Percentiles rank a stretch among this genome's conserved stretches.
phyloP scores from a whole-genome alignment of 352 stramenopile species.

The Elongisporangium anandrum region DNA sequence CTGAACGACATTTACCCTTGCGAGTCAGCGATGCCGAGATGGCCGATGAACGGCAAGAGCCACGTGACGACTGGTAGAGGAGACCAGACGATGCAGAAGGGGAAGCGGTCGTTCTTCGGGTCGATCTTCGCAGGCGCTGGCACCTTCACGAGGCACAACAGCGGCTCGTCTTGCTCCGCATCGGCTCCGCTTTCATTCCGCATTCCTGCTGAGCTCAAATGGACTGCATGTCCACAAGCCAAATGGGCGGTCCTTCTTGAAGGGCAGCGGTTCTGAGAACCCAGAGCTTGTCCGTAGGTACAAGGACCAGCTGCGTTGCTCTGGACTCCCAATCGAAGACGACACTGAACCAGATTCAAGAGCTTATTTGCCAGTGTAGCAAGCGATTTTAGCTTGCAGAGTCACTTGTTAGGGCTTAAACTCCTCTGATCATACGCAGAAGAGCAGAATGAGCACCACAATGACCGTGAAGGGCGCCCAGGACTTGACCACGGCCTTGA shows the following conservation, averaged over 20 bases:
- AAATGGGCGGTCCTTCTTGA: too few species aligned
- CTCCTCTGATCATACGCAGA: not conserved
- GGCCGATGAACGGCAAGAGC: slow-evolving; percentile 96
- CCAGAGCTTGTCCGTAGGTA: too few species aligned
- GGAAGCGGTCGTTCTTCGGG: slow-evolving; percentile 53
- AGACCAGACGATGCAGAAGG: slow-evolving; percentile 92
- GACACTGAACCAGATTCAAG: too few species aligned
- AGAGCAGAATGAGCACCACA: slow-evolving; percentile 13
- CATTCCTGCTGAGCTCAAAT: too few species aligned
- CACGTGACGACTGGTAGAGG: slow-evolving; percentile 89
- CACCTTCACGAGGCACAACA: not conserved
- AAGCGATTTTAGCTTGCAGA: too few species aligned
- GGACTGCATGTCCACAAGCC: too few species aligned
- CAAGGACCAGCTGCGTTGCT: too few species aligned
- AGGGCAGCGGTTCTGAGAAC: too few species aligned
- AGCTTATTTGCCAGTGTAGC: too few species aligned
- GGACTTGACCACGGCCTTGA: slow-evolving; percentile 27
- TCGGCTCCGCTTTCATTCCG: not conserved
- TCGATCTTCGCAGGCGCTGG: slow-evolving; percentile 14
- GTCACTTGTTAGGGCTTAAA: too few species aligned
- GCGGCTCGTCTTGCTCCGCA: not conserved
- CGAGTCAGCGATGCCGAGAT: slow-evolving; percentile 91
- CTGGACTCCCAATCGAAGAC: too few species aligned
- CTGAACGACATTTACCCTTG: slow-evolving; percentile 35
- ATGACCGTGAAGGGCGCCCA: slow-evolving; percentile 33